Percentiles rank a stretch among this genome's conserved stretches.
Evolutionary conservation across 1,284 basidiomycete genomes (phyloP).

Genomic region (Puccinia triticina): DNA sequence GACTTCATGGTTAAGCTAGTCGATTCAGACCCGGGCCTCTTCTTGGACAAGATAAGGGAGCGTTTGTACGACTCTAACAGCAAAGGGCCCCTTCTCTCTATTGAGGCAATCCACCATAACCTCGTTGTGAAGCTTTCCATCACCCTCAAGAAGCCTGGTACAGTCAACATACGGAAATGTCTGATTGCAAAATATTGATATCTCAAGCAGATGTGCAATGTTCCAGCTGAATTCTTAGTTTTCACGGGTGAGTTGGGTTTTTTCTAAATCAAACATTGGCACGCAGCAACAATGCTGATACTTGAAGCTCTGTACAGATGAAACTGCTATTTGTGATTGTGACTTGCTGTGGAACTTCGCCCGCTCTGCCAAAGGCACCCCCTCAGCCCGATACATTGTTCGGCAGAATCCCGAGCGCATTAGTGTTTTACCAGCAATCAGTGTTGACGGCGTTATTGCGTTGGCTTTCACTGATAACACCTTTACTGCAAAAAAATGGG

Average conservation of each 20-base stretch:
- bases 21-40: neutral
- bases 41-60: constrained; percentile 19
- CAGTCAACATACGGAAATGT: constrained; percentile 5
- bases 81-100: neutral
- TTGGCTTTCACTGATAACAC: neutral
- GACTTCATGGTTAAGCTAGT: constrained; percentile 9
- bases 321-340: neutral
- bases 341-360: neutral
- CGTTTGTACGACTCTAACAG: neutral
- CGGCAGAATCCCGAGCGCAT: neutral
- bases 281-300: too few relatives aligned
- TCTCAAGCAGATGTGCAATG: neutral
- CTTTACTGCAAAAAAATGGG: neutral
- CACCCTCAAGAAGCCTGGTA: constrained; percentile 20
- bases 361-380: neutral
- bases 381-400: neutral
- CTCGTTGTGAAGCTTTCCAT: neutral
- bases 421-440: neutral
- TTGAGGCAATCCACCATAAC: neutral
- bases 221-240: constrained; percentile 8
- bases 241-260: constrained; percentile 27
- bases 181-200: neutral
- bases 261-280: too few relatives aligned
- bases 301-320: neutral
- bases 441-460: neutral